phyloP scores from a whole-genome alignment of 169 alveolate genomes.

The Plasmodium billcollinsi region DNA sequence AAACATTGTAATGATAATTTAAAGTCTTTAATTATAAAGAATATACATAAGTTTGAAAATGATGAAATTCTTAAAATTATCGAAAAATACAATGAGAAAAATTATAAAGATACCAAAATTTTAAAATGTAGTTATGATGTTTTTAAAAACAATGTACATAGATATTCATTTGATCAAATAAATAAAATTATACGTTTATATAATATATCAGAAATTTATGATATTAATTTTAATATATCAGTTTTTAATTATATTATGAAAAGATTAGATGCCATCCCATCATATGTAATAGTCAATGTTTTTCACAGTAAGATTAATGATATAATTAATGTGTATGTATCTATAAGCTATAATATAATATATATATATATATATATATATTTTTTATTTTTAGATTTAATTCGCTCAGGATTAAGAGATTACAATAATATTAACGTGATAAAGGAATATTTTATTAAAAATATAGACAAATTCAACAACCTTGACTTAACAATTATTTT shows the following conservation, averaged over 20 bases:
- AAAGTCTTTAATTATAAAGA: conserved; percentile 68
- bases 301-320: conserved; percentile 59
- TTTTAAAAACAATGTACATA: conserved; percentile 68
- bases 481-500: conserved; percentile 74
- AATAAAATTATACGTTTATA: conserved; percentile 56
- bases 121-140: conserved; percentile 63
- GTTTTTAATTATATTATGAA: conserved; percentile 62
- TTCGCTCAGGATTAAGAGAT: conserved; percentile 50
- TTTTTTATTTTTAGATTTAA: conserved; percentile 31
- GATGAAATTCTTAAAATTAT: conserved; percentile 73
- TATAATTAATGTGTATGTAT: too few relatives aligned
- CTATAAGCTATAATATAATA: too few relatives aligned
- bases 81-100: conserved; percentile 64
- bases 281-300: conserved; percentile 31
- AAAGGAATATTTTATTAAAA: conserved; percentile 57
- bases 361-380: too few relatives aligned
- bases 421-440: conserved; percentile 30
- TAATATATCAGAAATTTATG: conserved; percentile 47
- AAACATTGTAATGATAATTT: conserved; percentile 33
- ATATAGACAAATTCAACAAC: conserved; percentile 39
- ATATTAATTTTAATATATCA: conserved; percentile 54
- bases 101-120: conserved; percentile 50
- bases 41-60: conserved; percentile 70
- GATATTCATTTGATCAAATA: conserved; percentile 75
- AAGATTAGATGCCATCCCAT: conserved; percentile 62